Evolutionary conservation across 1,284 basidiomycete genomes (phyloP).

Genomic region (Puccinia brachypodii): DNA sequence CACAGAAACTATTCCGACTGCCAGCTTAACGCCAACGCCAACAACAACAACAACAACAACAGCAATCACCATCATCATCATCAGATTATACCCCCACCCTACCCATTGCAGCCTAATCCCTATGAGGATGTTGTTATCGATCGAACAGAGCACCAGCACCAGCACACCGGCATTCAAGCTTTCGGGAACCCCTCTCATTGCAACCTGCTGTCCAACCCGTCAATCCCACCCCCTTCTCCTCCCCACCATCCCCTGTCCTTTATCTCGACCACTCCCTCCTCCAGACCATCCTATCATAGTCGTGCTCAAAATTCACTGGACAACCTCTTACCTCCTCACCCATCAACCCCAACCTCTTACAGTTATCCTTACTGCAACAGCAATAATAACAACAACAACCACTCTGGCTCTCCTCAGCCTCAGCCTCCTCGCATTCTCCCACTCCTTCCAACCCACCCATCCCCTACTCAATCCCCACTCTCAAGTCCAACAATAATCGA

Average conservation of each 20-base stretch:
- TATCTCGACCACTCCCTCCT: constrained; percentile 1
- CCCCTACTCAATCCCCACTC: constrained; percentile 46
- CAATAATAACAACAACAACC: neutral
- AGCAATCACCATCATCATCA: neutral
- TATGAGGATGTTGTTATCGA: neutral
- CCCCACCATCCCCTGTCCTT: constrained; percentile 5
- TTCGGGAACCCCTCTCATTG: neutral
- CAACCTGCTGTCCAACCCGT: neutral
- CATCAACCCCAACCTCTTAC: neutral
- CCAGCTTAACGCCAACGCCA: neutral
- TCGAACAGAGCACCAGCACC: neutral
- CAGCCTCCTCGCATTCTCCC: neutral
- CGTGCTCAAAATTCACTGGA: neutral
- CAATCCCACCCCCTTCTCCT: neutral
- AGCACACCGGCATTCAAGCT: neutral
- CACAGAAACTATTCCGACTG: neutral
- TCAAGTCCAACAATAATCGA: neutral
- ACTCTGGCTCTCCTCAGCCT: neutral
- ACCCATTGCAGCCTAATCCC: neutral
- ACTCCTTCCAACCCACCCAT: neutral
- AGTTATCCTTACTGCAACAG: constrained; percentile 48
- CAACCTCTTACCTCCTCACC: neutral
- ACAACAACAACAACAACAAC: neutral
- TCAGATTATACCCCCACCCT: neutral
- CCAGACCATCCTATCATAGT: neutral